Evolutionary conservation across 192 early-diverging fungal genomes (phyloP).

Genomic region (Coemansia sp.): DNA sequence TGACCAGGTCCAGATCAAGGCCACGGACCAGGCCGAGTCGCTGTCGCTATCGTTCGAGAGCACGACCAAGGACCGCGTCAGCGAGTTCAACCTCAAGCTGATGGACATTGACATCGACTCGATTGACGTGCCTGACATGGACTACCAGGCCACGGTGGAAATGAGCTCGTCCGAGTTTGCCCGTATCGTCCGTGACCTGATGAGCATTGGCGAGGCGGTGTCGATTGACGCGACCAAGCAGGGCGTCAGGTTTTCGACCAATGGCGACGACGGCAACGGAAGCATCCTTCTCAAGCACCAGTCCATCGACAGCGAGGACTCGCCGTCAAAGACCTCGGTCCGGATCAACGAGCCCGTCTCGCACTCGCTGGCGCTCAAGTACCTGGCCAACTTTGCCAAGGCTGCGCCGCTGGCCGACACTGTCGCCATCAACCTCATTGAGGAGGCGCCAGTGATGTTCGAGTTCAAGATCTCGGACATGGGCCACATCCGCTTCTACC

Average conservation of each 20-base stretch:
- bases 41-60: conserved; percentile 73
- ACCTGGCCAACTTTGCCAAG: conserved; percentile 91
- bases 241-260: conserved; percentile 80
- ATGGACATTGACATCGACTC: conserved; percentile 98
- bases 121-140: conserved; percentile 90
- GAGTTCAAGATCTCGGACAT: conserved; percentile 87
- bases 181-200: conserved; percentile 84
- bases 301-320: conserved; percentile 62
- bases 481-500: conserved; percentile 92
- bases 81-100: conserved; percentile 94
- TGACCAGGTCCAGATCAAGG: conserved; percentile 87
- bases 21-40: conserved; percentile 79
- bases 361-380: conserved; percentile 90
- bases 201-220: conserved; percentile 81
- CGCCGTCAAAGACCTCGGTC: conserved; percentile 60
- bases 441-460: conserved; percentile 86
- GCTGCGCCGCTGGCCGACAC: conserved; percentile 74
- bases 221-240: conserved; percentile 89
- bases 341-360: conserved; percentile 72
- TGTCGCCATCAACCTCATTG: conserved; percentile 77
- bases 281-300: conserved; percentile 71
- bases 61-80: conserved; percentile 61
- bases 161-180: conserved; percentile 90
- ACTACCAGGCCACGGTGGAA: conserved; percentile 82
- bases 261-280: conserved; percentile 87